A percentile compares a stretch with the other conserved stretches of the same genome.
Conservation (phyloP, 768 basidiomycete genomes). For the Mycena polygramma region DNA sequence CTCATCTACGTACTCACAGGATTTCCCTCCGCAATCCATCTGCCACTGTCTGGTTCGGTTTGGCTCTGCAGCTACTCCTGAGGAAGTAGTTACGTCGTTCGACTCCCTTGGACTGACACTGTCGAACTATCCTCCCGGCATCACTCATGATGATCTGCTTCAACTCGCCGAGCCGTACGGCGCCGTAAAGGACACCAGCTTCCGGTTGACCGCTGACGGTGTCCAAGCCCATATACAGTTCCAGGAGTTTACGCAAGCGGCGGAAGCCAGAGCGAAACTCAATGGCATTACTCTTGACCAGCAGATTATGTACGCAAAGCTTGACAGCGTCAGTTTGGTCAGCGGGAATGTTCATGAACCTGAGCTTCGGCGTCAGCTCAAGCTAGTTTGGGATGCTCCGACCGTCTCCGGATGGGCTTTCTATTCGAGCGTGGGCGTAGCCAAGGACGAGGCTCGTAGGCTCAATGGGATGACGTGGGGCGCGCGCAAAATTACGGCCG, state of each 20-base stretch:
- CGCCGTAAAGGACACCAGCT: slow-evolving; percentile 26
- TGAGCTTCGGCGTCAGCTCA: slow-evolving; percentile 13
- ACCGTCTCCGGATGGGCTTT: slow-evolving; percentile 35
- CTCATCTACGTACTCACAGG: slow-evolving; percentile 5
- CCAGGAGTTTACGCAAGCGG: slow-evolving; percentile 26
- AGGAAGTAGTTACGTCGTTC: slow-evolving; percentile 24
- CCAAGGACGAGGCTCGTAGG: slow-evolving; percentile 27
- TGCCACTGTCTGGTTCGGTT: slow-evolving; percentile 26
- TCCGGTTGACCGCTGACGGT: slow-evolving; percentile 14
- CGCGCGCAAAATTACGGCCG: slow-evolving; percentile 23
- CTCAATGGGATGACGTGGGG: slow-evolving; percentile 28
- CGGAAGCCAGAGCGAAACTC: slow-evolving; percentile 26
- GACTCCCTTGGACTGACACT: slow-evolving; percentile 18
- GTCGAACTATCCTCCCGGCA: slow-evolving; percentile 26
- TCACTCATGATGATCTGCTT: slow-evolving; percentile 20
- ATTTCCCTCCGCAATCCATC: slow-evolving; percentile 11
- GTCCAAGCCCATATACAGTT: slow-evolving; percentile 29
- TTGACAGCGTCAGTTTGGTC: slow-evolving; percentile 27
- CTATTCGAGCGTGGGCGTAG: slow-evolving; percentile 17
- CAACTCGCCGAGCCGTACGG: slow-evolving; percentile 25
- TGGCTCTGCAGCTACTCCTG: slow-evolving; percentile 21
- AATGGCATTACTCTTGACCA: slow-evolving; percentile 23
- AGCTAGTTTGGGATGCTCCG: slow-evolving; percentile 32
- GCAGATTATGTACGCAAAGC: slow-evolving; percentile 9
- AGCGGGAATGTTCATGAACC: slow-evolving; percentile 15